Evolutionary conservation across 441 rosid species (phyloP), one percentile per base, ranked within the genome.

Genomic region (Euphorbia schlechtendalii): DNA sequence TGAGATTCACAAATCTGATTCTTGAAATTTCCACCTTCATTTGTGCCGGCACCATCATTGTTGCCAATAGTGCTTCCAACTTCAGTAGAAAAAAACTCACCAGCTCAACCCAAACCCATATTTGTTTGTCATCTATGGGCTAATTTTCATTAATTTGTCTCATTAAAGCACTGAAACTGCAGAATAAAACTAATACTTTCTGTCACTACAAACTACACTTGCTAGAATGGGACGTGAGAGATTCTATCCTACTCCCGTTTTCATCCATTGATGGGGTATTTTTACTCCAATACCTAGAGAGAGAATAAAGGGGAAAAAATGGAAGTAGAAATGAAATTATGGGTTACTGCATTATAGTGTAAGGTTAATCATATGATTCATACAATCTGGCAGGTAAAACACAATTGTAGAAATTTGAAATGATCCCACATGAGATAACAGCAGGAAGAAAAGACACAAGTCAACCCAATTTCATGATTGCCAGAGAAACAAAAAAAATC

Each of bases 1-100:
- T 40, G 60, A 43, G 68, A 59, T 69, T 69, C 66, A 10, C 62
- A 72, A 59, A 63, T 65, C 18, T 17, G 36, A 20, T 25, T 38
- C 64, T 49, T 34, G 25, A 57, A 70, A 57, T 70, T 65, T 46
- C 25, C 52, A 64, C 75, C 77, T 70, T 51, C 67, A 41, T 70
- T 67, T 61, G 79, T 75, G 79, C 65, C 15, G 8, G 46, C 46
- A 4, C 71, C 77, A 72, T 75, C 67, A 72, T 70, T 68, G 32
- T n/a, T n/a, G n/a, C n/a, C n/a, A n/a, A n/a, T n/a, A n/a, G n/a
- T n/a, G n/a, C n/a, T n/a, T n/a, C n/a, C n/a, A n/a, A n/a, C n/a
- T n/a, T n/a, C n/a, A n/a, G n/a, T 32, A 32, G 36, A 32, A 32
- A 32, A 32, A 32, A n/a, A n/a, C n/a, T n/a, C n/a, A n/a, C n/a